Percentiles rank a stretch among this genome's conserved stretches.
phyloP scores from a whole-genome alignment of 2,329 filamentous ascomycete genomes.

The Clarireedia paspali region DNA sequence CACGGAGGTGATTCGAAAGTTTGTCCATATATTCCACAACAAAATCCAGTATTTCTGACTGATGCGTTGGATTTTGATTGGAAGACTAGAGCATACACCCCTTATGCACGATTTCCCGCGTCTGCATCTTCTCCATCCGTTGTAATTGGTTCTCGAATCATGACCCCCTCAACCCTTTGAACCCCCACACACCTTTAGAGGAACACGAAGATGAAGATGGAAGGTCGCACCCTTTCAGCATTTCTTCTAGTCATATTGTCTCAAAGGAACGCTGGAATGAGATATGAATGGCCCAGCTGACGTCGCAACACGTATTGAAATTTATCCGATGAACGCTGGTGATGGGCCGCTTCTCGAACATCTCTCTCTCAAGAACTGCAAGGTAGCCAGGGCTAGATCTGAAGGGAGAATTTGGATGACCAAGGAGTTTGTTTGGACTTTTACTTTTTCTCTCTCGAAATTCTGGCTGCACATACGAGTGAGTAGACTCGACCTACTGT shows the following conservation, averaged over 20 bases:
- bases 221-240: not conserved
- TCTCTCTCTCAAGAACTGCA: not conserved
- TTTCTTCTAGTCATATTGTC: not conserved
- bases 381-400: not conserved
- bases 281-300: slow-evolving; percentile 6
- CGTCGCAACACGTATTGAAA: not conserved
- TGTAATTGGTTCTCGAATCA: too few relatives aligned
- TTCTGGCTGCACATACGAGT: too few relatives aligned
- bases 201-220: not conserved
- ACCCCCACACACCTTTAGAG: not conserved
- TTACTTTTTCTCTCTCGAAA: too few relatives aligned
- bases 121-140: too few relatives aligned
- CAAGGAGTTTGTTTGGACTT: not conserved
- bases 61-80: too few relatives aligned
- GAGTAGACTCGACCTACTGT: too few relatives aligned
- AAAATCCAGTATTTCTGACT: too few relatives aligned
- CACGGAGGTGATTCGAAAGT: too few relatives aligned
- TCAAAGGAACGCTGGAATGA: not conserved
- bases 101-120: too few relatives aligned
- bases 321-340: not conserved
- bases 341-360: not conserved
- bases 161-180: too few relatives aligned
- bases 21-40: too few relatives aligned
- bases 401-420: not conserved
- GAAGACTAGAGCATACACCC: too few relatives aligned